Percentiles rank a stretch among this genome's conserved stretches.
Conservation (phyloP, 2,329 filamentous ascomycete species). For the Cercospora nicotianae region DNA sequence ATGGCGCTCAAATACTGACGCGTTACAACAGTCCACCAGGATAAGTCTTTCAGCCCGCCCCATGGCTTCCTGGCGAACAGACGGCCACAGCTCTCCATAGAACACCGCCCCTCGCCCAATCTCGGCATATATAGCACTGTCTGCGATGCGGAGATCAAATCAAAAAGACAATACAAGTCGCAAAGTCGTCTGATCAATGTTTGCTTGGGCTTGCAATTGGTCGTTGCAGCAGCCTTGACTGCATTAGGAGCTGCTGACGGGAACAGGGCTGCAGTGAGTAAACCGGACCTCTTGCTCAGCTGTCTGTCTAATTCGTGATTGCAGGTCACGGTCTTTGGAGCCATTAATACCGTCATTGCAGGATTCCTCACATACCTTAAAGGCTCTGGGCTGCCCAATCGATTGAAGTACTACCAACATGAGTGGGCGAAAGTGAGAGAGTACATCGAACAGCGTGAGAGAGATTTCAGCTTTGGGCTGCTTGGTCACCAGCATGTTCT, state of each 20-base stretch:
- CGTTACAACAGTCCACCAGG: slow-evolving; percentile 18
- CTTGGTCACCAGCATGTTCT: slow-evolving; percentile 10
- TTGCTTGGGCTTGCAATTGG: slow-evolving; percentile 26
- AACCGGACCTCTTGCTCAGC: neutral
- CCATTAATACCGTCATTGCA: slow-evolving; percentile 29
- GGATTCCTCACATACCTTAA: slow-evolving; percentile 29
- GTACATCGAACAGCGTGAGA: slow-evolving; percentile 28
- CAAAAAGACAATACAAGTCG: slow-evolving; percentile 24
- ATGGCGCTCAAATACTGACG: neutral
- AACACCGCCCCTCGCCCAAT: slow-evolving; percentile 20
- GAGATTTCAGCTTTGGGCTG: slow-evolving; percentile 21
- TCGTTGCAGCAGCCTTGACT: slow-evolving; percentile 28
- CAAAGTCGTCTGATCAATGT: slow-evolving; percentile 22
- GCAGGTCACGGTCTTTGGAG: slow-evolving; percentile 27
- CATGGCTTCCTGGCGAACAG: slow-evolving; percentile 22
- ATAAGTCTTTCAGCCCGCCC: slow-evolving; percentile 23
- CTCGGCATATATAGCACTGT: slow-evolving; percentile 27
- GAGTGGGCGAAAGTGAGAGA: slow-evolving; percentile 28
- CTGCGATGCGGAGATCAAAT: slow-evolving; percentile 26
- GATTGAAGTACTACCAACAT: slow-evolving; percentile 27
- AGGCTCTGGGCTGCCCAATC: slow-evolving; percentile 26
- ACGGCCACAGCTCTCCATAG: slow-evolving; percentile 16
- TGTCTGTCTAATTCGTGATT: neutral
- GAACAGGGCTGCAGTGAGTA: slow-evolving; percentile 20
- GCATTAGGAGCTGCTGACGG: slow-evolving; percentile 24